phyloP scores from a whole-genome alignment of 345 rosid genomes.

The Eucalyptus melliodora region DNA sequence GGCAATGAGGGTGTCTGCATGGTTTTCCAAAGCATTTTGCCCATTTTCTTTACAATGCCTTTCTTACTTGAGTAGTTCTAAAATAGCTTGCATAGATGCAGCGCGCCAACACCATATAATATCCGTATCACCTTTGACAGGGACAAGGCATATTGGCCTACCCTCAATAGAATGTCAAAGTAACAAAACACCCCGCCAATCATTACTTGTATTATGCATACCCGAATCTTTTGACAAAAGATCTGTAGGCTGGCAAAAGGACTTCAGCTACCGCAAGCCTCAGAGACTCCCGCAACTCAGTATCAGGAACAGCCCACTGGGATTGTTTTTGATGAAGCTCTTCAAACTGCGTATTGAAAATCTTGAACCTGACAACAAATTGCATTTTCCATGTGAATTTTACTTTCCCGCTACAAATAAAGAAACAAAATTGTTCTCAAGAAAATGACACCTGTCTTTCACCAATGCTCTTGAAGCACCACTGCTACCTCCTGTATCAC shows the following conservation, averaged over 20 bases:
- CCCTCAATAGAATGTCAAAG: background rate
- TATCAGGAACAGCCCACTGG: constrained; percentile 96
- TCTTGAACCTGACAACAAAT: constrained; percentile 60
- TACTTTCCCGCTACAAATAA: background rate
- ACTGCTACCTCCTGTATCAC: constrained; percentile 76
- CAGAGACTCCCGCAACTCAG: constrained; percentile 87
- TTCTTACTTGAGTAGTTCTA: background rate
- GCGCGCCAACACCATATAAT: background rate
- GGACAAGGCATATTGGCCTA: background rate
- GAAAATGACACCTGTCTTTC: constrained; percentile 59
- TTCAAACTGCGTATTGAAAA: constrained; percentile 81
- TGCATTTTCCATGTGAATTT: background rate
- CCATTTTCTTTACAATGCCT: background rate
- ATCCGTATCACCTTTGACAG: background rate
- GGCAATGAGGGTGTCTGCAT: background rate
- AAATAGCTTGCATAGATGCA: background rate
- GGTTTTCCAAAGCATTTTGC: background rate
- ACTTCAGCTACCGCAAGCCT: constrained; percentile 99
- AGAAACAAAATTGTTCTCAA: background rate
- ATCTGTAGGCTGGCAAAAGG: constrained; percentile 90
- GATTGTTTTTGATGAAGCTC: constrained; percentile 98
- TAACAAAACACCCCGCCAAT: background rate
- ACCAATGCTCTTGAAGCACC: constrained; percentile 84
- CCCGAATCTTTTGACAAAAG: constrained; percentile 88
- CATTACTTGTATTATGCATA: constrained; percentile 3